phyloP scores from a whole-genome alignment of 2,329 filamentous ascomycete species.

The Geosmithia morbida region DNA sequence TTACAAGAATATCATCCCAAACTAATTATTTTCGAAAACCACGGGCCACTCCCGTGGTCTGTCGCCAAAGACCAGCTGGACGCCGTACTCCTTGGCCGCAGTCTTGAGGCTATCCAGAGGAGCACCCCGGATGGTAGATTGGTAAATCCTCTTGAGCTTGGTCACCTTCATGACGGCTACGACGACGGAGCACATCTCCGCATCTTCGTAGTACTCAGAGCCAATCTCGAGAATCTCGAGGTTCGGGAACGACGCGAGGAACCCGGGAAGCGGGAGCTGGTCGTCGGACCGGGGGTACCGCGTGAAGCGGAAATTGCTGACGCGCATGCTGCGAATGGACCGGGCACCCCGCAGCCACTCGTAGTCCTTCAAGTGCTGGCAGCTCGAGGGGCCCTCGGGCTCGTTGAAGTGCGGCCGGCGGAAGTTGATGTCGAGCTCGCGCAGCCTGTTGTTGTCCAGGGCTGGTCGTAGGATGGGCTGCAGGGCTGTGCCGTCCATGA shows the following conservation, averaged over 20 bases:
- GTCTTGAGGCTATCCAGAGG: conserved; percentile 13
- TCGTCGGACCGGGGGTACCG: conserved; percentile 11
- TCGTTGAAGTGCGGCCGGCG: conserved; percentile 10
- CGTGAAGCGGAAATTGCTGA: conserved; percentile 19
- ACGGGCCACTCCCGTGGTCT: conserved; percentile 16
- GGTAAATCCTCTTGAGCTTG: conserved; percentile 17
- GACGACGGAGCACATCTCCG: conserved; percentile 14
- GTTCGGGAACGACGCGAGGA: conserved; percentile 20
- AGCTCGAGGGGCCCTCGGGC: conserved; percentile 10
- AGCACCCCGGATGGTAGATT: conserved; percentile 13
- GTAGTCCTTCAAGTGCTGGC: conserved; percentile 14
- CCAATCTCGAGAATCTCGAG: conserved; percentile 20
- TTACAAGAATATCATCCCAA: background rate
- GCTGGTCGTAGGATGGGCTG: conserved; percentile 10
- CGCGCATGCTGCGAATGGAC: conserved; percentile 17
- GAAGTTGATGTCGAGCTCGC: conserved; percentile 21
- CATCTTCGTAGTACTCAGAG: conserved; percentile 13
- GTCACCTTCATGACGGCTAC: conserved; percentile 15
- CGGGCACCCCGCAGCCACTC: conserved; percentile 19
- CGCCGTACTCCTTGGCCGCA: conserved; percentile 9
- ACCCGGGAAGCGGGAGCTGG: conserved; percentile 15
- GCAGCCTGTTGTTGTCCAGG: conserved; percentile 12
- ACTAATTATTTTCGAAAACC: conserved; percentile 2
- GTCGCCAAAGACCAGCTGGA: conserved; percentile 15
- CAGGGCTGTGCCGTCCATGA: conserved; percentile 10